phyloP scores from a whole-genome alignment of 495 filamentous ascomycete genomes.

The Astrocystis sublimbata region DNA sequence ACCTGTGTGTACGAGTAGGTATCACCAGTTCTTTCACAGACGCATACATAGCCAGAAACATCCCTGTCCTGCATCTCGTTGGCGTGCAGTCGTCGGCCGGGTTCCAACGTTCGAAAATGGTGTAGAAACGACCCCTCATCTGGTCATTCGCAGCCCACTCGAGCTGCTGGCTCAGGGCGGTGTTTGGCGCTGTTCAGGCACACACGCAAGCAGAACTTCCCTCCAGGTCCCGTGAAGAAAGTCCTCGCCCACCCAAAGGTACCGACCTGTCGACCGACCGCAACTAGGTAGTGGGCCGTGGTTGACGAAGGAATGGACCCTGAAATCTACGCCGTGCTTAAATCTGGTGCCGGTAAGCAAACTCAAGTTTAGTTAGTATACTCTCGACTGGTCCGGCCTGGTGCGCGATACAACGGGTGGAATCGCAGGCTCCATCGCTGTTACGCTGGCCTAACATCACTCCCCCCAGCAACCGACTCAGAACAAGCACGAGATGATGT shows the following conservation, averaged over 20 bases:
- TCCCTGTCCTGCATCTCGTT: slow-evolving; percentile 3
- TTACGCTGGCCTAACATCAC: not conserved
- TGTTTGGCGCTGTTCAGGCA: too few relatives aligned
- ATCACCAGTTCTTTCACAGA: slow-evolving; percentile 7
- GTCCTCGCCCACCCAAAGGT: too few relatives aligned
- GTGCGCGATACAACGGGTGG: too few relatives aligned
- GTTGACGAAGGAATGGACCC: not conserved
- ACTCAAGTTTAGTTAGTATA: too few relatives aligned
- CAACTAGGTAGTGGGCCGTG: too few relatives aligned
- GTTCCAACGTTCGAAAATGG: not conserved
- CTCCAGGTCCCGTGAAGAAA: too few relatives aligned
- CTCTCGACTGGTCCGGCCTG: too few relatives aligned
- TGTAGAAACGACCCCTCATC: slow-evolving; percentile 9
- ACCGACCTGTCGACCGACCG: too few relatives aligned
- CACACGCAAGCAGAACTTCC: too few relatives aligned
- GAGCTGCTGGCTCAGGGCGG: not conserved
- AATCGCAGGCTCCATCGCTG: too few relatives aligned
- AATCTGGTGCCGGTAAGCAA: too few relatives aligned
- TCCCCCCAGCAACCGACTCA: not conserved
- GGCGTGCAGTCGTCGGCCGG: not conserved
- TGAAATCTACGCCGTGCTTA: not conserved
- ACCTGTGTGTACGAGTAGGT: not conserved
- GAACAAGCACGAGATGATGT: not conserved
- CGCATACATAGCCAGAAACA: not conserved
- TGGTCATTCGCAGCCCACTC: not conserved